Conservation (phyloP, 1,284 basidiomycete genomes). For the Schizophyllum commune region DNA sequence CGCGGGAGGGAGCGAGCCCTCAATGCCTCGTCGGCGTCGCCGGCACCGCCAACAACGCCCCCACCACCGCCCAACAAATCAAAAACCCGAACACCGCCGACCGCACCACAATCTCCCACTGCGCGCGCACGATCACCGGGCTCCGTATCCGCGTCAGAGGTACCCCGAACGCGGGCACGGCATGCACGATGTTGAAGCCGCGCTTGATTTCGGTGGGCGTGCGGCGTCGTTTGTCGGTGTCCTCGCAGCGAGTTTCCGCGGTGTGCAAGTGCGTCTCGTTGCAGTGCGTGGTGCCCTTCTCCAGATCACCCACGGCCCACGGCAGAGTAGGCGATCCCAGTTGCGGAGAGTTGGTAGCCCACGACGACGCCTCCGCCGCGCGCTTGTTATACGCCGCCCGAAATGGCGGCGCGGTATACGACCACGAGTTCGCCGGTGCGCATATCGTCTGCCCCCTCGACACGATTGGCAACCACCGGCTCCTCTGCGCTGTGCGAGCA, state of each 20-base stretch:
- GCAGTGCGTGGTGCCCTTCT: no score
- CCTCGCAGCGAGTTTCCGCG: not conserved
- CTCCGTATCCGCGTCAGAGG: conserved; percentile 63
- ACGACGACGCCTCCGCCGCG: not conserved
- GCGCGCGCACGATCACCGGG: conserved; percentile 63
- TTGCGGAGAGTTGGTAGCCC: not conserved
- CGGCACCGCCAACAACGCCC: conserved; percentile 13
- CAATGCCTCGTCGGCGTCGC: not conserved
- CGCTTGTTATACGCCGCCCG: not conserved
- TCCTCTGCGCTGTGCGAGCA: conserved; percentile 1
- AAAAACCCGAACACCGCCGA: conserved; percentile 28
- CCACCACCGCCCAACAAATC: conserved; percentile 28
- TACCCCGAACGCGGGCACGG: conserved; percentile 61
- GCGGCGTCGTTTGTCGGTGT: not conserved
- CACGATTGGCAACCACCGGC: conserved; percentile 21
- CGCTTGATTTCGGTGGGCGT: conserved; percentile 18
- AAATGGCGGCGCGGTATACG: not conserved
- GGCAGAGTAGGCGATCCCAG: no score
- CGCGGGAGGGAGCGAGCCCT: not conserved
- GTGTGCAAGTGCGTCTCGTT: no score
- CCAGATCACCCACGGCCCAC: no score
- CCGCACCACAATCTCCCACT: conserved; percentile 63
- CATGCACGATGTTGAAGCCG: conserved; percentile 39
- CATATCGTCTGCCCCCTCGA: conserved; percentile 34
- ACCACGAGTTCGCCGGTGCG: not conserved